Conservation (phyloP, 225 moss, liverwort and hornwort species). For the Neckera pumila region DNA sequence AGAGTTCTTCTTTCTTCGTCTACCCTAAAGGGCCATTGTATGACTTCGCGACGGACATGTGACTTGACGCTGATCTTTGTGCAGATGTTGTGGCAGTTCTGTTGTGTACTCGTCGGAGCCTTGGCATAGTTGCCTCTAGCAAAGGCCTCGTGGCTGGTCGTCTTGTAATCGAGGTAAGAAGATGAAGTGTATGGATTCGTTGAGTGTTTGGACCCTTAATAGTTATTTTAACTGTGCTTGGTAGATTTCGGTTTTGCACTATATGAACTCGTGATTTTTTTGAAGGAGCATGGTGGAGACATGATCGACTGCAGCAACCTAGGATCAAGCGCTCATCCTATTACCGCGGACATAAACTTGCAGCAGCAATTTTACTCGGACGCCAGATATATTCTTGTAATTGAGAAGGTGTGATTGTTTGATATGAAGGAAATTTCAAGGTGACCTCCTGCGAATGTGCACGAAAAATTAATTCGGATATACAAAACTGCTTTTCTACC, state of each 20-base stretch:
- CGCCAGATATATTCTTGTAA: conserved; percentile 73
- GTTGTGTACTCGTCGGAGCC: conserved; percentile 73
- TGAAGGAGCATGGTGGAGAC: conserved; percentile 51
- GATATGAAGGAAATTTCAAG: background rate
- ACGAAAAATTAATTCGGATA: background rate
- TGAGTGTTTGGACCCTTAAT: background rate
- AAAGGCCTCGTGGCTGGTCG: conserved; percentile 72
- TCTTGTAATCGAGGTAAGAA: conserved; percentile 63
- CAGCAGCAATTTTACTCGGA: conserved; percentile 56
- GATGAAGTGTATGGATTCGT: background rate
- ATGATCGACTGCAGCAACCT: conserved; percentile 63
- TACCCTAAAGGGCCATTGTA: background rate
- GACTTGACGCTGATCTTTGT: background rate
- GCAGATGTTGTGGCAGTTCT: conserved; percentile 79
- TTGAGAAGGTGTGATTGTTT: conserved; percentile 62
- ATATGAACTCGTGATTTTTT: background rate
- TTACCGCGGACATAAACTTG: conserved; percentile 41
- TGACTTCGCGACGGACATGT: background rate
- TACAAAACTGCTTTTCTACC: background rate
- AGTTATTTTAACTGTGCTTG: background rate
- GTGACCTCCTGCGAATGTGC: background rate
- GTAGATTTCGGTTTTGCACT: background rate
- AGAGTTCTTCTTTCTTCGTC: background rate
- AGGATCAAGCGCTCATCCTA: conserved; percentile 43
- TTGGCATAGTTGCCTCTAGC: conserved; percentile 78